These are phyloP conservation scores for Trichopus zeylanicus DNA, from an alignment of 116 monocot species.

Conservation along the genomic window DNA sequence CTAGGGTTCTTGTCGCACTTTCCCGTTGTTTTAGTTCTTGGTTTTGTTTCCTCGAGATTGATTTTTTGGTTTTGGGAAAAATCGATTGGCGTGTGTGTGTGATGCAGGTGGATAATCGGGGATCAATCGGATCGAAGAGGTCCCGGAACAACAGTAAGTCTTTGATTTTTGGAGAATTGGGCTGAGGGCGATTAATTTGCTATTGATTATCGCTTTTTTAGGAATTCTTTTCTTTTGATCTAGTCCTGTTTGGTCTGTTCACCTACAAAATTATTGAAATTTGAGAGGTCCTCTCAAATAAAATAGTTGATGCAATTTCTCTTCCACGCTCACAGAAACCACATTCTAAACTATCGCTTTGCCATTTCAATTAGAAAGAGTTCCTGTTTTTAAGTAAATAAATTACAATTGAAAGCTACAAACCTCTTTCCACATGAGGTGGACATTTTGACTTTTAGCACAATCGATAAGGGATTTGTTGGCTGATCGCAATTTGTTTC, in stretches of 20 bases:
- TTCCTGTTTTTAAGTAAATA: too few relatives aligned
- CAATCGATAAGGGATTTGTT: too few relatives aligned
- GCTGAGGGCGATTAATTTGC: not conserved
- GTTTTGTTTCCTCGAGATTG: not conserved
- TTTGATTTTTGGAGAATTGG: not conserved
- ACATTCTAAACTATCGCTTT: too few relatives aligned
- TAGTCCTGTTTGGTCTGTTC: not conserved
- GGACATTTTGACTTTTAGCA: too few relatives aligned
- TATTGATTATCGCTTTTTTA: not conserved
- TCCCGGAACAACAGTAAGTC: conserved; percentile 28
- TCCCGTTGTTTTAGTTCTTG: not conserved
- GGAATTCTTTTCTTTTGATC: not conserved
- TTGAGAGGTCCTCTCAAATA: not conserved
- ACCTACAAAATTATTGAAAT: not conserved
- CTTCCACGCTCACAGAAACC: too few relatives aligned
- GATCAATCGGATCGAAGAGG: conserved; percentile 26
- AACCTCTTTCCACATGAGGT: too few relatives aligned
- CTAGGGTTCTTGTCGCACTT: conserved; percentile 2
- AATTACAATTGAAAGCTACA: too few relatives aligned
- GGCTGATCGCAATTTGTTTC: too few relatives aligned
- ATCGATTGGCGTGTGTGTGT: too few relatives aligned
- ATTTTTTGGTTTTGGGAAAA: not conserved
- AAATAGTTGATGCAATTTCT: not conserved
- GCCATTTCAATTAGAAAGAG: too few relatives aligned
- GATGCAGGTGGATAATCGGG: conserved; percentile 21